phyloP scores from a whole-genome alignment of 2,329 filamentous ascomycete genomes.

The Simplicillium aogashimaense region DNA sequence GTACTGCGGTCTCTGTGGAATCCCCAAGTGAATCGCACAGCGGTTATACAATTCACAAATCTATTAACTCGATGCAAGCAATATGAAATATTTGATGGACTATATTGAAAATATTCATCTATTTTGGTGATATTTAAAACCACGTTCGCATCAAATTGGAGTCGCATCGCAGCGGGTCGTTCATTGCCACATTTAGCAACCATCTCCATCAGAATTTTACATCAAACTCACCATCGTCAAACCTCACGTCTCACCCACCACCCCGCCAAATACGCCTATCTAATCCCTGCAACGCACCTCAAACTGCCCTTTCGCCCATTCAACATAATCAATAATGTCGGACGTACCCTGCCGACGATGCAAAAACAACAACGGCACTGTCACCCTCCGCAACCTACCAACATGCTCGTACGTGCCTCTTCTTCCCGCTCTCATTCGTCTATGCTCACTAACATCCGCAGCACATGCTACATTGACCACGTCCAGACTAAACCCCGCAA shows the following conservation, averaged over 20 bases:
- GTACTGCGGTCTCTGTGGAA: no score
- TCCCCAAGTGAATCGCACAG: no score
- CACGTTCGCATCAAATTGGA: no score
- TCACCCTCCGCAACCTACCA: slow-evolving; percentile 13
- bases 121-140: no score
- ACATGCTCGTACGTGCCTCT: slow-evolving; percentile 14
- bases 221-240: no score
- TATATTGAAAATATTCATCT: no score
- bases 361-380: slow-evolving; percentile 9
- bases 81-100: no score
- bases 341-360: slow-evolving; percentile 11
- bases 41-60: no score
- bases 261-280: neutral
- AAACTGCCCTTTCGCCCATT: neutral
- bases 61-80: no score
- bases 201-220: no score
- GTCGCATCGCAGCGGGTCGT: no score
- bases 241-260: neutral
- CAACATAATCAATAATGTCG: neutral
- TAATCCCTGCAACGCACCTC: neutral
- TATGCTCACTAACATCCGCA: slow-evolving; percentile 10
- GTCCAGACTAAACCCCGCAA: slow-evolving; percentile 71
- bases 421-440: slow-evolving; percentile 2
- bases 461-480: slow-evolving; percentile 68
- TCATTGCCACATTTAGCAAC: no score